A percentile compares a stretch with the other conserved stretches of the same genome.
Conservation (phyloP, 257 asterid species). For the Asclepias syriaca region DNA sequence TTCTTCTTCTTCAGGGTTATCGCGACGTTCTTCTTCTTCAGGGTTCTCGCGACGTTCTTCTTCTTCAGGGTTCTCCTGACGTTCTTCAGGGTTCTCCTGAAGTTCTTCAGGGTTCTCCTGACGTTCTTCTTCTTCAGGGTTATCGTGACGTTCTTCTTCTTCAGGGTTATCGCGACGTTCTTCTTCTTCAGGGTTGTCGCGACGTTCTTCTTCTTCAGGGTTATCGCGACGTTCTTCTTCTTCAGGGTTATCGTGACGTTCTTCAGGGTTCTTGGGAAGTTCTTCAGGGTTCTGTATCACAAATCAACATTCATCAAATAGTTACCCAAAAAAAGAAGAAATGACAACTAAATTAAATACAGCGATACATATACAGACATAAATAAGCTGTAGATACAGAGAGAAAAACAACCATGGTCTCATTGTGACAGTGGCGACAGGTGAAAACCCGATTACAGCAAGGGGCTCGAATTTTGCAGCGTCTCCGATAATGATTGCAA, state of each 20-base stretch:
- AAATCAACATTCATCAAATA: background rate
- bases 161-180: too few relatives aligned
- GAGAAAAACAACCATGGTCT: constrained; percentile 44
- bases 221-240: too few relatives aligned
- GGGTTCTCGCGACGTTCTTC: too few relatives aligned
- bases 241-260: too few relatives aligned
- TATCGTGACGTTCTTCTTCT: too few relatives aligned
- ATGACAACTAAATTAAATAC: background rate
- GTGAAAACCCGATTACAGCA: constrained; percentile 73
- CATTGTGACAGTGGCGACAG: constrained; percentile 96
- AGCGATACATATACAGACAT: background rate
- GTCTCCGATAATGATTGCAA: constrained; percentile 79
- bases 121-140: too few relatives aligned
- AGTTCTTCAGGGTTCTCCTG: constrained; percentile 47
- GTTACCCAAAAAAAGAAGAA: background rate
- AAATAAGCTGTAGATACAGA: background rate
- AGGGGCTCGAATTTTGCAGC: constrained; percentile 82
- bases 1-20: too few relatives aligned
- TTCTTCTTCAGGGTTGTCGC: too few relatives aligned
- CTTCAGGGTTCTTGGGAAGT: too few relatives aligned
- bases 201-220: too few relatives aligned
- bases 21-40: too few relatives aligned
- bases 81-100: constrained; percentile 42
- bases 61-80: too few relatives aligned
- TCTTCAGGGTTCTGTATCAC: constrained; percentile 30